Evolutionary conservation across 2,329 filamentous ascomycete species (phyloP), one percentile per base, ranked within the genome.

Genomic region (Aciculosporium take): DNA sequence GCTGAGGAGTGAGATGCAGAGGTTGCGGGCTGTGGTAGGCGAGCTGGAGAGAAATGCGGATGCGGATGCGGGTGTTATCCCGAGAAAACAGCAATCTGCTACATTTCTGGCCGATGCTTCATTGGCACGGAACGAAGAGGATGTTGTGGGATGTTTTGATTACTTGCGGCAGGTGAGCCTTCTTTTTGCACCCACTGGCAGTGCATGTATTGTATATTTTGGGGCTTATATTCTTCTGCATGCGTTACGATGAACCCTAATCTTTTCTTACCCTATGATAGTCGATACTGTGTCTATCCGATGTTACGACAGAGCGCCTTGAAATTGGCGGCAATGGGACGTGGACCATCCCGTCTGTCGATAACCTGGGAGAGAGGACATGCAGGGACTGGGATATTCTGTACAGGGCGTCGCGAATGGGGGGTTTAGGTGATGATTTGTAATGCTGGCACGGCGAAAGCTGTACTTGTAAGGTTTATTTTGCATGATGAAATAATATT

Each of bases 91-190:
- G n/a, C n/a, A n/a, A n/a, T n/a, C n/a, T n/a, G n/a, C n/a, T n/a
- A n/a, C n/a, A n/a, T n/a, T n/a, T n/a, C n/a, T 5, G 31, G 32
- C 20, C 10, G 18, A 9, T 6, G 12, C 3, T 0, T 4, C 23
- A 5, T 15, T 25, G 12, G 21, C 7, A n/a, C 33, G n/a, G 6
- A 23, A 36, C n/a, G 7, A 13, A 2, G 23, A 36, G 15, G 7
- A 25, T 27, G 21, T 23, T n/a, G 18, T 40, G 25, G 35, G 27
- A 3, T 45, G 43, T 40, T 42, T 45, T 28, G 40, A 42, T 17
- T 45, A 45, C 31, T 33, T 45, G 37, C 43, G 43, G 5, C 43
- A 45, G 37, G 43, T 45, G 15, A 8, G 33, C n/a, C n/a, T n/a
- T n/a, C n/a, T 29, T 29, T 18, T 10, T 15, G 13, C 13, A 2